Evolutionary conservation across 176 grass and related monocot species (phyloP).

Genomic region (Carex kokanica): DNA sequence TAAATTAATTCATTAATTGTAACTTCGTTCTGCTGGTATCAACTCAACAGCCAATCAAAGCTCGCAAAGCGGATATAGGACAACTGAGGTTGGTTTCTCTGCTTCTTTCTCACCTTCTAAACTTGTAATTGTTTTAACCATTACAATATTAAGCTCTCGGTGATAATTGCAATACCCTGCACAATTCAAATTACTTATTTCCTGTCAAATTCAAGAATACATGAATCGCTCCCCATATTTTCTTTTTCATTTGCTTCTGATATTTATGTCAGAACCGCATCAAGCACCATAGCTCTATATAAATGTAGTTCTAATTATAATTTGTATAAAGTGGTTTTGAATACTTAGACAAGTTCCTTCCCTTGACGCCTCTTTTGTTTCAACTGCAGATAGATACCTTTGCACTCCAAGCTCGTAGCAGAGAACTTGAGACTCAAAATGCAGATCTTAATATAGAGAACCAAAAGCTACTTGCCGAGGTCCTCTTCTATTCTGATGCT

Average conservation of each 20-base stretch:
- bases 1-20: too few relatives aligned
- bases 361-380: slow-evolving; percentile 11
- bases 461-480: slow-evolving; percentile 58
- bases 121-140: too few relatives aligned
- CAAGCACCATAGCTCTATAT: neutral
- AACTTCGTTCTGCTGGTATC: too few relatives aligned
- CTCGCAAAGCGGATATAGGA: too few relatives aligned
- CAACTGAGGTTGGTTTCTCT: too few relatives aligned
- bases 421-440: slow-evolving; percentile 70
- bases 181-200: neutral
- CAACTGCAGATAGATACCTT: slow-evolving; percentile 42
- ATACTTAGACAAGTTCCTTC: neutral
- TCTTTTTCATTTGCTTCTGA: neutral
- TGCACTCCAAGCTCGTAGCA: slow-evolving; percentile 41
- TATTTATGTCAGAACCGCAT: neutral
- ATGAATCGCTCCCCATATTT: neutral
- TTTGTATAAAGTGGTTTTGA: neutral
- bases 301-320: neutral
- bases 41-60: too few relatives aligned
- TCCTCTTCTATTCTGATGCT: slow-evolving; percentile 19
- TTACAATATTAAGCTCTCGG: too few relatives aligned
- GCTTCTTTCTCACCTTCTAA: too few relatives aligned
- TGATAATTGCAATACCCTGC: neutral
- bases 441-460: slow-evolving; percentile 56
- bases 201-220: neutral